Evolutionary conservation across 352 stramenopile species (phyloP), one percentile per base, ranked within the genome.

Genomic region (Pythium aquatile): DNA sequence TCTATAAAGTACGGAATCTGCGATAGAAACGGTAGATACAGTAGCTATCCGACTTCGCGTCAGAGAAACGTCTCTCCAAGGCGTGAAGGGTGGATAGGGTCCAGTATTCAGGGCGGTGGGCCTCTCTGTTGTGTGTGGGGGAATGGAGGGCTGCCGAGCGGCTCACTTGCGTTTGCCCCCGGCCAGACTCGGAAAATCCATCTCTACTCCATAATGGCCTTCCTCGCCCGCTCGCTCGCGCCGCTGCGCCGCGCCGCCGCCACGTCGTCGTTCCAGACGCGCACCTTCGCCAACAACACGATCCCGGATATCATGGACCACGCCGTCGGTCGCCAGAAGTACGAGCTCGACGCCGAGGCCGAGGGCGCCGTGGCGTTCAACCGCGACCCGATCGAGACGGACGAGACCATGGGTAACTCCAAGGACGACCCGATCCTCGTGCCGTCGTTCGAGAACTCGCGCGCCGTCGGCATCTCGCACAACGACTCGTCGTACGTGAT

Each of bases 401-500:
- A 91, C 59, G 87, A 95, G 75, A 72, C 77, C 67, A 85, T 93
- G 78, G 87, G 87, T 76, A 95, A 95, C 81, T 90, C 84, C 24
- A 93, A 93, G 78, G 83, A 95, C 51, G 82, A 95, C 75, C 87
- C 87, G 63, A 95, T 95, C 72, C 73, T 94, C 55, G 80, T 95
- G 65, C 87, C 87, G 49, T 90, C 78, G 55, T 95, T 94, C 72
- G 74, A 92, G 69, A 56, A 81, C 63, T 63, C 70, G 72, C 87
- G 87, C 68, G 69, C 83, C 0, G 82, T 95, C 44, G 87, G 87
- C 61, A 80, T 95, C 64, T 91, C 87, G 63, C 87, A 95, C 78
- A 95, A 95, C 72, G 87, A 95, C 75, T 87, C 87, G 60, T 91
- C 83, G 61, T 95, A 95, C 75, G 69, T 95, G 42, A 91, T 88